Evolutionary conservation across 768 basidiomycete genomes (phyloP), one percentile per base, ranked within the genome.

Genomic region (Phanerodontia chrysosporium): DNA sequence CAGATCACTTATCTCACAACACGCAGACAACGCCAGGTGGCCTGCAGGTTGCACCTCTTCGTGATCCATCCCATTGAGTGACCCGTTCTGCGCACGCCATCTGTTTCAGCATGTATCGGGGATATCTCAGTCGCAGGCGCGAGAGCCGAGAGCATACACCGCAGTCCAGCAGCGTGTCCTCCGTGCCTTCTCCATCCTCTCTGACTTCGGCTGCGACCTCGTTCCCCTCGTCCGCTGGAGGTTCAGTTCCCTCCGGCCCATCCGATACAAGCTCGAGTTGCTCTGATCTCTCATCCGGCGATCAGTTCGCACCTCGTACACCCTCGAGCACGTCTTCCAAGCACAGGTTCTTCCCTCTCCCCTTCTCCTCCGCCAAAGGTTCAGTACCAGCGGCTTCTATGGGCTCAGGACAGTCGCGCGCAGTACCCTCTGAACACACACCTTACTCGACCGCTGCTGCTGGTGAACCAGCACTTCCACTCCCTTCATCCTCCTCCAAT

Each of bases 141-240:
- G 63, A 65, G 58, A 64, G 59, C 58, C 61, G 59, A 55, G 61
- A 58, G 14, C 63, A 60, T 42, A 56, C 62, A 51, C 58, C 59
- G 55, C 71, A 58, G 32, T 49, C 12, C 12, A 27, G 25, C 49
- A 58, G 51, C 57, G 46, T 45, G 57, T 27, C 57, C 3, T 27
- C 49, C 67, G 69, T 77, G 65, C 72, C 73, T 55, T 64, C 72
- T 59, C 71, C 75, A 65, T 69, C 70, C 64, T 77, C 79, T 59
- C 66, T 70, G 55, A 72, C 72, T 68, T 76, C 77, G 46, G 71
- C 73, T 59, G 72, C 75, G 30, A 75, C 78, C 70, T 78, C 80
- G 62, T 76, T 80, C 67, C 68, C 75, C 63, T 74, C 79, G 66
- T 73, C 78, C 60, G 69, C 72, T 64, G 73, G 69, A 61, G 70